Percentiles rank a stretch among this genome's conserved stretches.
phyloP scores from a whole-genome alignment of 331 rosid genomes.

The Acacia pycnantha region DNA sequence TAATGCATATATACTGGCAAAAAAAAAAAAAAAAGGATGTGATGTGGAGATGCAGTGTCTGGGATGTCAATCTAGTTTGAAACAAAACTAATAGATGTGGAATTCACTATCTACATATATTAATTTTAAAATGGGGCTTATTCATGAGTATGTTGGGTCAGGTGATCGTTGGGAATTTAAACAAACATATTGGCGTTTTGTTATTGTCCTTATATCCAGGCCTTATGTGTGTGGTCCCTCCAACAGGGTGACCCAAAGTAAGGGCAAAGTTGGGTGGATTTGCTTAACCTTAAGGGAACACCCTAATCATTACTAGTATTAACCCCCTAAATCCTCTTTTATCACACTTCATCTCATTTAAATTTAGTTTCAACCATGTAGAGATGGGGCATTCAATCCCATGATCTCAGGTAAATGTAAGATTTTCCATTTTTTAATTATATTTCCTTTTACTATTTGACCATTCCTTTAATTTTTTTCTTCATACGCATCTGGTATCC shows the following conservation, averaged over 20 bases:
- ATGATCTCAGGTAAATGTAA: too few species aligned
- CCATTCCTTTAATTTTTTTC: too few species aligned
- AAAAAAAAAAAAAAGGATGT: too few species aligned
- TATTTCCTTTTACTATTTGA: too few species aligned
- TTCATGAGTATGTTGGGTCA: not conserved
- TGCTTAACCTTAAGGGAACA: constrained; percentile 34
- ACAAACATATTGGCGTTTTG: constrained; percentile 3
- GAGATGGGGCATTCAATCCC: not conserved
- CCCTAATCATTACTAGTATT: not conserved
- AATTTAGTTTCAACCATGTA: not conserved
- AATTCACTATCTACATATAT: not conserved
- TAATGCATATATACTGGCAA: too few species aligned
- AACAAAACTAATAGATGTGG: too few species aligned
- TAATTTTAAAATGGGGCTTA: not conserved
- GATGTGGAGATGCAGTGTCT: too few species aligned
- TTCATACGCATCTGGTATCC: too few species aligned
- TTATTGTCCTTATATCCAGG: not conserved
- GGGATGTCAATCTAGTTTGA: too few species aligned
- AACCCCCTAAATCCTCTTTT: constrained; percentile 4
- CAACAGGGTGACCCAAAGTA: constrained; percentile 6
- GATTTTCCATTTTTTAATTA: too few species aligned
- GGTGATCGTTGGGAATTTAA: constrained; percentile 12
- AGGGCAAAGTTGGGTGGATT: constrained; percentile 9
- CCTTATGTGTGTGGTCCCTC: constrained; percentile 7
- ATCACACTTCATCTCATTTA: not conserved